Base-by-base conservation (phyloP, 177 flowering plant species). In the Tripterygium wilfordii region DNA sequence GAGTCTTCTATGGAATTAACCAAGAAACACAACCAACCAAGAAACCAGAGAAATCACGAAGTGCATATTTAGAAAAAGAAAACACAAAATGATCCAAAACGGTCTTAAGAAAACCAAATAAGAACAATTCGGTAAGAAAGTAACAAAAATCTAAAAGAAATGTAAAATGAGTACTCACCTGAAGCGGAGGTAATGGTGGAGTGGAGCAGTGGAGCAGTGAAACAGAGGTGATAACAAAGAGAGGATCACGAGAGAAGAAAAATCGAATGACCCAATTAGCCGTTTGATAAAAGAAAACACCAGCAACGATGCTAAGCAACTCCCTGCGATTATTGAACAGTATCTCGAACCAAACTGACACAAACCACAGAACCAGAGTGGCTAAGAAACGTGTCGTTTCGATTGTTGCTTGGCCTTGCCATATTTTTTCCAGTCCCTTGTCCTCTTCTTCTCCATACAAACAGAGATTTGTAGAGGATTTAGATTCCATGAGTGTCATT, bases 191-290 rank as follows among this genome's bases (percentile, higher is more conserved):
- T 66, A 60, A 80, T 32, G 58, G 85, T 54, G 56, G 98, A 85
- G 57, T 92, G 98, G 40, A 92, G 80, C 31, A n/a, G n/a, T n/a
- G n/a, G n/a, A n/a, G 80, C 31, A 88, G 76, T 49, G 96, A 88
- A 17, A 88, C 94, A 48, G 72, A 53, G 42, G 95, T 88, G 67
- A 85, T 92, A 56, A 88, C 94, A 42, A 80, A 60, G 56, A 64
- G 65, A 60, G 69, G 63, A 43, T 61, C 98, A 10, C 67, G 70
- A 27, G 88, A 80, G 48, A 83, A 52, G 29, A 49, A 45, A 18
- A 14, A 50, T 14, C 87, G 78, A 26, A 82, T 12, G 64, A 79
- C 61, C 68, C 72, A 82, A 61, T 92, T 92, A 36, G 88, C 82
- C 3, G 54, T 28, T 63, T 88, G 95, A 72, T 48, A 92, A 69